Evolutionary conservation across 805 yeast species (phyloP).

Genomic region (Wickerhamiella galacta): DNA sequence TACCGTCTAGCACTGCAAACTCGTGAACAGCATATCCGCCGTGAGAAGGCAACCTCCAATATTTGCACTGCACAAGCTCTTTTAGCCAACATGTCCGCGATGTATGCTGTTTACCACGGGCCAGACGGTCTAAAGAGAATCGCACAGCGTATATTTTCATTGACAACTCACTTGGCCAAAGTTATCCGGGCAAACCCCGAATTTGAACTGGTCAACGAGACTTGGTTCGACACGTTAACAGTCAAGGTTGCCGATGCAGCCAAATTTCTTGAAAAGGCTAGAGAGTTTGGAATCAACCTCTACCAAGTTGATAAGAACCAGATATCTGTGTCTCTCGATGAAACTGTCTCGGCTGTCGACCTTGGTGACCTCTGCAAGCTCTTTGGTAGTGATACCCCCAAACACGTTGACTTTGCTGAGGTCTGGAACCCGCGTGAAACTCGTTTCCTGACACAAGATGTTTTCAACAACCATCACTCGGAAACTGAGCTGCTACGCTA

Average conservation of each 20-base stretch:
- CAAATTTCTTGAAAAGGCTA: conserved; percentile 40
- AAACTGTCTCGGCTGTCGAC: conserved; percentile 55
- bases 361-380: conserved; percentile 38
- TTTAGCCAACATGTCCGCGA: conserved; percentile 86
- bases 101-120: conserved; percentile 94
- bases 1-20: conserved; percentile 89
- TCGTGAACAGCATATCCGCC: conserved; percentile 92
- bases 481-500: conserved; percentile 93
- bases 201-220: conserved; percentile 38
- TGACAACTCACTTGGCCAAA: conserved; percentile 54
- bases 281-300: conserved; percentile 53
- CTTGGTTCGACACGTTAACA: conserved; percentile 81
- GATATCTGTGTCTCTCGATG: conserved; percentile 79
- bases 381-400: conserved; percentile 32
- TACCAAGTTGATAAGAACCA: conserved; percentile 45
- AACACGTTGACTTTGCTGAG: conserved; percentile 14
- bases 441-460: conserved; percentile 41
- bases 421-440: conserved; percentile 25
- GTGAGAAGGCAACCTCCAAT: conserved; percentile 95
- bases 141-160: conserved; percentile 58
- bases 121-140: conserved; percentile 68
- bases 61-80: conserved; percentile 97
- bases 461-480: conserved; percentile 75
- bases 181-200: conserved; percentile 28
- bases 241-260: conserved; percentile 36